Evolutionary conservation across 2,329 filamentous ascomycete species (phyloP), one percentile per base, ranked within the genome.

Genomic region (Pseudocercospora vitis): DNA sequence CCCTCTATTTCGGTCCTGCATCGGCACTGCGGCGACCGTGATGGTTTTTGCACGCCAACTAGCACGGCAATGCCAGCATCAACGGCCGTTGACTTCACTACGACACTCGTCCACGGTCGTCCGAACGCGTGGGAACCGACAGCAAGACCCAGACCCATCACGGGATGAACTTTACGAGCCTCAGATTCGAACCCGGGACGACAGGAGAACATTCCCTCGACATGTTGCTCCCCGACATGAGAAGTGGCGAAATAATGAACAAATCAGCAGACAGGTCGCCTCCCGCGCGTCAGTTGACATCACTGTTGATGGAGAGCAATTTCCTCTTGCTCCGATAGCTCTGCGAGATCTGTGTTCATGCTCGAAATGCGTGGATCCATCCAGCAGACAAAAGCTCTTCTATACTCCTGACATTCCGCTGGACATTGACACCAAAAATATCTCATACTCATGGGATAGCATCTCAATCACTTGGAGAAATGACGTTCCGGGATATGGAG

Each of bases 351-450:
- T 78, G 52, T 87, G 84, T 70, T 65, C 71, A 16, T 86, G 83
- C 65, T 60, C 73, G n/a, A 63, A 58, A 39, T 86, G 83, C 64
- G 74, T 83, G 26, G 79, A 86, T 65, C 73, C 78, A 3, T 78
- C 80, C 35, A 83, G 81, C 12, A 78, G 76, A 35, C 83, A 87
- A 66, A 86, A 86, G 70, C 74, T 75, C 31, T 88, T 88, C 69
- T 79, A 80, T 50, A 85, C 84, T 1, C 75, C 76, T 16, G 84
- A 89, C 48, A 84, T 90, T 35, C 81, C 84, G 0, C 24, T 61
- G 7, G 57, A 75, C 26, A 79, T 85, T 42, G 47, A 60, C 11
- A 69, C 74, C 3, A 63, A 68, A 29, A 55, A 70, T 19, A 55
- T 77, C 28, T 57, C 70, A 26, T 62, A 74, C 16, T 65, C 69